Conservation (phyloP, 169 alveolate species). For the Plasmodium inui region DNA sequence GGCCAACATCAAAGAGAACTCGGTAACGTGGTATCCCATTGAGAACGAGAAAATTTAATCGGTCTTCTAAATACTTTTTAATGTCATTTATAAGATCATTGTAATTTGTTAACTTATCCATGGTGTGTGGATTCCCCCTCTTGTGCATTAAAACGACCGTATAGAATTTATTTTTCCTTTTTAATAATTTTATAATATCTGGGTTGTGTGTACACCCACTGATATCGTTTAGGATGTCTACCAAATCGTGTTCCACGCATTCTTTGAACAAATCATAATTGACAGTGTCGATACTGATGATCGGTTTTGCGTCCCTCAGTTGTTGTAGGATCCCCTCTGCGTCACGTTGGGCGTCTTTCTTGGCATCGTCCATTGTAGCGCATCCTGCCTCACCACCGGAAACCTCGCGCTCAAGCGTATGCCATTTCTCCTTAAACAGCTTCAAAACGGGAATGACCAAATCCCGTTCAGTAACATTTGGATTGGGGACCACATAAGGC, state of each 20-base stretch:
- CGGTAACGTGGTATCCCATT: constrained; percentile 75
- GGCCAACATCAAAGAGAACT: constrained; percentile 40
- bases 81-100: constrained; percentile 45
- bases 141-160: constrained; percentile 71
- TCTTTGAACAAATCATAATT: constrained; percentile 55
- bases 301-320: constrained; percentile 24
- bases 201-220: constrained; percentile 66
- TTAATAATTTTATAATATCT: constrained; percentile 50
- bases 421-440: constrained; percentile 48
- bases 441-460: constrained; percentile 49
- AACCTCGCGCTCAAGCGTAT: not conserved
- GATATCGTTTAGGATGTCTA: constrained; percentile 58
- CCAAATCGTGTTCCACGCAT: constrained; percentile 38
- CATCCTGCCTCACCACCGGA: not conserved
- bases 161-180: constrained; percentile 30
- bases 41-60: constrained; percentile 44
- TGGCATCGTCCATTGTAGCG: not conserved
- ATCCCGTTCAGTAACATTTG: constrained; percentile 53
- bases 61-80: constrained; percentile 46
- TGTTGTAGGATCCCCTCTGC: not conserved
- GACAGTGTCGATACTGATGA: constrained; percentile 56
- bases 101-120: constrained; percentile 66
- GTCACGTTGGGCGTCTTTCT: not conserved
- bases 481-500: constrained; percentile 65
- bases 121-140: constrained; percentile 71